Base-by-base conservation (phyloP, 139 green algal genomes). In the Tetraselmis chui region DNA sequence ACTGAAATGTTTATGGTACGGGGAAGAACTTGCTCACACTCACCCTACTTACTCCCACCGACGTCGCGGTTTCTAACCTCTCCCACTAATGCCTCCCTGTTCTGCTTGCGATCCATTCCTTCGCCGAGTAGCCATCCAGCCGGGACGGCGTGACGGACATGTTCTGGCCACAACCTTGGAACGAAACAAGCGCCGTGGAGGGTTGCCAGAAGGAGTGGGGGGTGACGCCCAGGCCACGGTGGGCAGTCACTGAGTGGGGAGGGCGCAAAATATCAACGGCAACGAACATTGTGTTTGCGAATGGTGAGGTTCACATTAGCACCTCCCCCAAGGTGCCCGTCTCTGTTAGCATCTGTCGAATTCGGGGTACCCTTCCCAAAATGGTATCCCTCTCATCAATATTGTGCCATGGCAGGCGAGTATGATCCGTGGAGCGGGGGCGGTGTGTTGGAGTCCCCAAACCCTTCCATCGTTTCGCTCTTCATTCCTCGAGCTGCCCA, bases 181-280 rank as follows among this genome's bases (percentile, higher is more conserved):
- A 85, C 67, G 59, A 86, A 1, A 86, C 82, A 32, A 59, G 25
- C 0, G 75, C 82, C 5, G 77, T 77, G 0, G 31, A 80, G 27
- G 83, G 31, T 1, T 97, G 94, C 84, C 31, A 89, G 83, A 31
- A 90, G 27, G 45, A 83, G 28, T 97, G 93, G 93, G 91, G 90
- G 0, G 89, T 97, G 23, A 85, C 30, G 0, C 91, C 93, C 0
- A 80, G 89, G 32, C 79, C 78, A 1, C 24, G 84, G 29, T 89
- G 83, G 85, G 83, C 84, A 0, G 77, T 26, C 2, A 79, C 45
- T 0, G 27, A 76, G 58, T 92, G 82, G 82, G 85, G 85, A 1
- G 87, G 89, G 28, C 79, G 78, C 59, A 76, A 81, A 58, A 81
- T 93, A 1, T 31, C 79, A 25, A 79, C 79, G 1, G 75, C 78